Evolutionary conservation across 2,329 filamentous ascomycete genomes (phyloP), one percentile per base, ranked within the genome.

Genomic region (Trichoderma sp.): DNA sequence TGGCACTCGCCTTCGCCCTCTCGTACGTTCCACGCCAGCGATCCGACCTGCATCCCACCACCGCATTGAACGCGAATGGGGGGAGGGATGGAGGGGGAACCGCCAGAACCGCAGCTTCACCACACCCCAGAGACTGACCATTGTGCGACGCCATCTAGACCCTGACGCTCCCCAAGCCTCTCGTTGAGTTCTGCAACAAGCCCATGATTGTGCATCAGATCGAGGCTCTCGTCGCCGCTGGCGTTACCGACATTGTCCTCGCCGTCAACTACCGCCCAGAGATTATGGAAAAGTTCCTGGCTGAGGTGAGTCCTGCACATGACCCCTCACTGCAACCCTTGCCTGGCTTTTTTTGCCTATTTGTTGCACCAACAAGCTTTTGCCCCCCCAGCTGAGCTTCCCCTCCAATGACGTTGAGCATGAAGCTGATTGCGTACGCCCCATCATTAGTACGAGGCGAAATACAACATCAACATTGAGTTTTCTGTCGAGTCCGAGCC

Each of bases 171-270:
- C 95, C 95, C 74, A 99, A 98, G 85, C 95, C 96, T 76, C 89
- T 99, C 77, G 96, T 99, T 80, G 95, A 99, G 85, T 99, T 99
- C 80, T 94, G 90, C 81, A 99, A 99, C 89, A 95, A 96, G 85
- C 96, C 95, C 81, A 99, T 99, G 95, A 98, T 99, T 83, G 88
- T 97, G 80, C 95, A 98, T 85, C 95, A 99, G 85, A 93, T 99
- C 78, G 94, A 98, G 85, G 94, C 94, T 76, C 89, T 99, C 76
- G 95, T 96, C 77, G 92, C 91, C 73, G 95, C 94, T 72, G 95
- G 95, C 82, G 96, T 98, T 75, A 98, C 94, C 74, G 95, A 98
- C 85, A 97, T 99, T 79, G 95, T 99, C 70, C 90, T 99, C 72
- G 95, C 96, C 74, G 96, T 99, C 83, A 99, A 99, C 89, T 99